A percentile compares a stretch with the other conserved stretches of the same genome.
Conservation (phyloP, 495 filamentous ascomycete species). For the Hypoxylon lenormandii region DNA sequence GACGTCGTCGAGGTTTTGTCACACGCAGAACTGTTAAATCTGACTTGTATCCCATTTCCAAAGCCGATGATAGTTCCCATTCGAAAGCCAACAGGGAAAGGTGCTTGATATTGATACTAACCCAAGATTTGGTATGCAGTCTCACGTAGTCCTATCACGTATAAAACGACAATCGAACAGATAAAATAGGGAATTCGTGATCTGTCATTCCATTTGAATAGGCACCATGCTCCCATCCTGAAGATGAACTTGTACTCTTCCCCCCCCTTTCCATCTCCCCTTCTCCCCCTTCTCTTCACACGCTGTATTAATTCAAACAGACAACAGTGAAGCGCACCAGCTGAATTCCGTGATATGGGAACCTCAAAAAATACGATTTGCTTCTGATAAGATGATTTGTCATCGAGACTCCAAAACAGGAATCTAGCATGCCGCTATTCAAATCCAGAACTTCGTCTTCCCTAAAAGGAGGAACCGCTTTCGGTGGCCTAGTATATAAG, state of each 20-base stretch:
- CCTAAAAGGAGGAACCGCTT: conserved; percentile 3
- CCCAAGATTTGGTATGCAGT: background rate
- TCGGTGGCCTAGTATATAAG: conserved; percentile 7
- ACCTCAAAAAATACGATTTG: conserved; percentile 35
- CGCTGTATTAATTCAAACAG: conserved; percentile 6
- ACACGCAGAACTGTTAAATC: too few relatives aligned
- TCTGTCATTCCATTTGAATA: conserved; percentile 34
- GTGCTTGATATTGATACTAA: background rate
- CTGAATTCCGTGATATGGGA: conserved; percentile 43
- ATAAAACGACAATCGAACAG: background rate
- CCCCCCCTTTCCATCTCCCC: background rate
- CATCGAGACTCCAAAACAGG: conserved; percentile 20
- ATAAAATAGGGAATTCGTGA: conserved; percentile 29
- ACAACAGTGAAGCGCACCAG: conserved; percentile 33
- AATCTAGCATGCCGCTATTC: conserved; percentile 38
- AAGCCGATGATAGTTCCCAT: too few relatives aligned
- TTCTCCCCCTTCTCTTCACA: background rate
- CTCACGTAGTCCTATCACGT: background rate
- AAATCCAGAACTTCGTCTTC: conserved; percentile 13
- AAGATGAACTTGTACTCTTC: conserved; percentile 1
- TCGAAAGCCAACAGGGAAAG: too few relatives aligned
- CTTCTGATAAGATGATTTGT: conserved; percentile 32
- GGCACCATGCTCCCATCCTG: background rate
- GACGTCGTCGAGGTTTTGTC: too few relatives aligned
- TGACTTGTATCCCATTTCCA: too few relatives aligned